A percentile compares a stretch with the other conserved stretches of the same genome.
Evolutionary conservation across 208 protist species (phyloP).

Genomic region (Herpetomonas tarakana): DNA sequence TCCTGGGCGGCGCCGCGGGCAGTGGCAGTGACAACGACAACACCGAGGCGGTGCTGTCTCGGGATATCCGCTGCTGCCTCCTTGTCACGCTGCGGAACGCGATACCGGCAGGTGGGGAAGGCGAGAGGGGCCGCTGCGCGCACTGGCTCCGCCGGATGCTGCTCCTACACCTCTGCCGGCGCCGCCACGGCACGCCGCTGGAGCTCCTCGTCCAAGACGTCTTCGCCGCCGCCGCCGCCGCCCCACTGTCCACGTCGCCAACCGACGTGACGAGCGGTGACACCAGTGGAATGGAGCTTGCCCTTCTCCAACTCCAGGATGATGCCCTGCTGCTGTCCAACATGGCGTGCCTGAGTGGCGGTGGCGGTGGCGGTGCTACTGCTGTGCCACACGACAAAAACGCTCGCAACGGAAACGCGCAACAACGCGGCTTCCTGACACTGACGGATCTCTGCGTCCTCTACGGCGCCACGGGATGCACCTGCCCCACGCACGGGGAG

Average conservation of each 20-base stretch:
- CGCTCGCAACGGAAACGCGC: too few species aligned
- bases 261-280: neutral
- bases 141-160: conserved; percentile 28
- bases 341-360: neutral
- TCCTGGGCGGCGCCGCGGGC: neutral
- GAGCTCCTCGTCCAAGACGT: conserved; percentile 37
- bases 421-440: neutral
- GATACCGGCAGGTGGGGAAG: too few species aligned
- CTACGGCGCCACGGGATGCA: neutral
- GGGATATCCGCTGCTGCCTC: too few species aligned
- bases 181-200: conserved; percentile 14
- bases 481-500: neutral
- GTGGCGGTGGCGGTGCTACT: too few species aligned
- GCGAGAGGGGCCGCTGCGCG: too few species aligned
- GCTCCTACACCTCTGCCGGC: conserved; percentile 26
- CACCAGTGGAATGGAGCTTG: conserved; percentile 1
- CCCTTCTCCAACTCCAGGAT: neutral
- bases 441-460: neutral
- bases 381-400: too few species aligned
- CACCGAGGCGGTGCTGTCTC: too few species aligned
- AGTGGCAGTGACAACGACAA: too few species aligned
- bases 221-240: conserved; percentile 11
- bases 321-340: neutral
- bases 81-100: too few species aligned
- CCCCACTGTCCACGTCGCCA: neutral